Percentiles rank a stretch among this genome's conserved stretches.
phyloP scores from a whole-genome alignment of 1,284 basidiomycete species.

The Ceratobasidium sp. region DNA sequence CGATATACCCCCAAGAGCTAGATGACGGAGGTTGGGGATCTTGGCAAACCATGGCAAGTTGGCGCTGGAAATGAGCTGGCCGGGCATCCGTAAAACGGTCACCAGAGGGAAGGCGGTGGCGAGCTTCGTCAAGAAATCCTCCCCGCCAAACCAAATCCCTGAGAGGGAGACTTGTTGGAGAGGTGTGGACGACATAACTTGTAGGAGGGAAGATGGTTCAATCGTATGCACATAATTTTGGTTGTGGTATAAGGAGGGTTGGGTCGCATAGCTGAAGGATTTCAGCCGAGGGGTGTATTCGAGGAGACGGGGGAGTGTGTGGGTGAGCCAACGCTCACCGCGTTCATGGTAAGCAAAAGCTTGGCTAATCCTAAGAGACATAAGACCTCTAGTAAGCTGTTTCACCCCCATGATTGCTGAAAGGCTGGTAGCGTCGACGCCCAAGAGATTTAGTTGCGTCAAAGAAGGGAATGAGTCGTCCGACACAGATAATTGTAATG shows the following conservation, averaged over 20 bases:
- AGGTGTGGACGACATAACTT: background rate
- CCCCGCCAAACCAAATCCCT: background rate
- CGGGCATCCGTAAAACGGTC: background rate
- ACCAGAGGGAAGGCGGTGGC: background rate
- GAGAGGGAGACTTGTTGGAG: background rate
- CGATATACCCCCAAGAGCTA: background rate
- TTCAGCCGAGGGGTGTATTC: background rate
- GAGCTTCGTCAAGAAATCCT: background rate
- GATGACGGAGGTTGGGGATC: slow-evolving; percentile 2
- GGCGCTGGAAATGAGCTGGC: background rate
- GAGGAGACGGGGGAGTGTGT: background rate
- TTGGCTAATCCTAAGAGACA: slow-evolving; percentile 4
- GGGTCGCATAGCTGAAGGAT: background rate
- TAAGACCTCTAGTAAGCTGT: background rate
- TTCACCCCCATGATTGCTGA: background rate
- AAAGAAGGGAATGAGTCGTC: slow-evolving; percentile 22
- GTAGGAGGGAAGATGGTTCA: background rate
- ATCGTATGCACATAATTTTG: background rate
- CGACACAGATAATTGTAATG: background rate
- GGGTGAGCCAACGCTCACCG: background rate
- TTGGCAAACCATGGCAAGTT: background rate
- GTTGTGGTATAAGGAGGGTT: background rate
- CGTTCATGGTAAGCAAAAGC: background rate
- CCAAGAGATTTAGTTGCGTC: background rate
- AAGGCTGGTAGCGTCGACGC: background rate